Evolutionary conservation across 2,329 filamentous ascomycete genomes (phyloP), one percentile per base, ranked within the genome.

Genomic region (Cercospora nicotianae): DNA sequence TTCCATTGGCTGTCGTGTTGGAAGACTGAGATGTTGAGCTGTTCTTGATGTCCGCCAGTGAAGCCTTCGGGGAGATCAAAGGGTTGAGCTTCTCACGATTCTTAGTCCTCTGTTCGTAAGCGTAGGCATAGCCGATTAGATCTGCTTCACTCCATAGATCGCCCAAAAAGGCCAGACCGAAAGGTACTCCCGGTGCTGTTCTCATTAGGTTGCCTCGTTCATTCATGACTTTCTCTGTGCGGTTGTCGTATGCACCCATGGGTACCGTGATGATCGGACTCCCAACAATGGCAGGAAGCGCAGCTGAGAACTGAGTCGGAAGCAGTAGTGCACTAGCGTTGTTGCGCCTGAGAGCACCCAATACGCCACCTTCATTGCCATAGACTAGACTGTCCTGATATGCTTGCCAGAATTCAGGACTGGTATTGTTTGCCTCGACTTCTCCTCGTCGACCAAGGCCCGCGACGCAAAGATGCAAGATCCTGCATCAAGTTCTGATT

Each of bases 371-470:
- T 55, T 53, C 58, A 3, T 59, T 48, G 20, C 58, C 64, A 31
- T 62, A 57, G 58, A 13, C 23, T n/a, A 48, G 39, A 26, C 57
- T 66, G 28, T 26, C 26, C n/a, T 60, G 30, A 16, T 66, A 66
- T 12, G 64, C 60, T 42, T 59, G 31, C 59, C 59, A 66, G 45
- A 66, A 62, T 16, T 13, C 13, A 9, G 48, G 36, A 5, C 36
- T 48, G 16, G 64, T 63, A 60, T 57, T 63, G 6, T 51, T 59
- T 28, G 36, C 33, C 12, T 96, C 39, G 89, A 91, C 61, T 97
- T 96, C 75, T 93, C 91, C 0, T 90, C 89, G 1, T 79, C 39
- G 86, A 91, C 71, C 71, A 81, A 77, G 73, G 78, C 67, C 67
- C 75, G 75, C 9, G 72, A 77, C 18, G 75, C 79, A 18, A 78